phyloP scores from a whole-genome alignment of 805 yeast species.

The Spathaspora sp. region DNA sequence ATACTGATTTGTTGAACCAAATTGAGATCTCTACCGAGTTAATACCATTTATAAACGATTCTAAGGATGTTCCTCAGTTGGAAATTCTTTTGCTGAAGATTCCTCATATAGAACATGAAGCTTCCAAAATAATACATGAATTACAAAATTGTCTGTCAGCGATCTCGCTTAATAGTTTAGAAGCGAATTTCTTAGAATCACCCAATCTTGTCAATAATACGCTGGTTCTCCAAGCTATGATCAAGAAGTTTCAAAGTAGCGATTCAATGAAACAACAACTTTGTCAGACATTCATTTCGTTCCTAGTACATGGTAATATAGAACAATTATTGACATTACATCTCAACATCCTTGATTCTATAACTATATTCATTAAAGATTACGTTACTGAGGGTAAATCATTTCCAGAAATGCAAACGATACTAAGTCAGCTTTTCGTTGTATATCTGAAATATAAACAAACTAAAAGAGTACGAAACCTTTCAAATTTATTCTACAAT shows the following conservation, averaged over 20 bases:
- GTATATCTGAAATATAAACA: constrained; percentile 19
- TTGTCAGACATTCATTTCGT: not conserved
- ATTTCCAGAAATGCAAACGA: constrained; percentile 1
- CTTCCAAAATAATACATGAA: not conserved
- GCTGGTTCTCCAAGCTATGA: constrained; percentile 2
- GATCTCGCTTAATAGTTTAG: not conserved
- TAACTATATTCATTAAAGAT: constrained; percentile 1
- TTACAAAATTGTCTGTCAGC: not conserved
- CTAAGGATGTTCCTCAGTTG: not conserved
- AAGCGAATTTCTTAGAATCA: not conserved
- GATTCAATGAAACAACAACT: not conserved
- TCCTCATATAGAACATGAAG: not conserved
- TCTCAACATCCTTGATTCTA: constrained; percentile 3
- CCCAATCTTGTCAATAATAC: not conserved
- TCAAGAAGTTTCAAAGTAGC: not conserved
- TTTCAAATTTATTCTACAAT: constrained; percentile 45
- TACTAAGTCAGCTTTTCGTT: not conserved
- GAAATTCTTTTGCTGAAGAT: not conserved
- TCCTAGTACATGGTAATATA: not conserved
- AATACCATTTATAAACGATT: constrained; percentile 5
- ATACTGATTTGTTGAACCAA: constrained; percentile 4
- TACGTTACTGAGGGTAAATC: not conserved
- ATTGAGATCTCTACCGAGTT: constrained; percentile 3
- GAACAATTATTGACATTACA: not conserved
- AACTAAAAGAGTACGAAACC: constrained; percentile 39